Percentiles rank a stretch among this genome's conserved stretches.
Conservation (phyloP, 1,284 basidiomycete genomes). For the Papiliotrema nemorosa region DNA sequence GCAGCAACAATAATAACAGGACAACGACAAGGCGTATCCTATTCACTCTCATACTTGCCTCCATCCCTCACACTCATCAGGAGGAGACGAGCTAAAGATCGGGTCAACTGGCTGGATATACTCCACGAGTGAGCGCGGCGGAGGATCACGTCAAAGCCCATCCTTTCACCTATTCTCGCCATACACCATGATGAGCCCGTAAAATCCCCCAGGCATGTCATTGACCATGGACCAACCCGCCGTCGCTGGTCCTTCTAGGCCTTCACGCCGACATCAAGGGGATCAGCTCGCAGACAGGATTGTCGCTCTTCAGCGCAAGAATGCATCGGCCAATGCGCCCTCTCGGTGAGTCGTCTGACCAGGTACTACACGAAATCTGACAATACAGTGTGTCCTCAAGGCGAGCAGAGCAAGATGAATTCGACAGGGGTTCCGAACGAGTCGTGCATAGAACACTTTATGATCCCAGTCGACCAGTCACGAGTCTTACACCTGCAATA, state of each 20-base stretch:
- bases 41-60: too few relatives aligned
- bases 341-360: conserved; percentile 12
- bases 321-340: conserved; percentile 15
- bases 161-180: background rate
- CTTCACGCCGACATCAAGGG: background rate
- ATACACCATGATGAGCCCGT: background rate
- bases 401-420: conserved; percentile 9
- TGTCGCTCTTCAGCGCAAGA: conserved; percentile 31
- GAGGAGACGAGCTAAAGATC: too few relatives aligned
- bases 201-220: background rate
- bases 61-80: too few relatives aligned
- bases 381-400: too few relatives aligned
- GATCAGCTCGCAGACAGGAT: conserved; percentile 22
- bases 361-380: too few relatives aligned
- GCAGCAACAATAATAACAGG: background rate
- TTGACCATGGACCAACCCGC: background rate
- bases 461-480: conserved; percentile 20
- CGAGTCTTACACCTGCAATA: too few relatives aligned
- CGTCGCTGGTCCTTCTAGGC: conserved; percentile 1
- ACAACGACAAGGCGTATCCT: too few relatives aligned
- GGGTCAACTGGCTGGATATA: too few relatives aligned
- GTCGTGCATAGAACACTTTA: conserved; percentile 13
- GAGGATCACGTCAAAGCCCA: too few relatives aligned
- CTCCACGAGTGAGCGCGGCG: too few relatives aligned
- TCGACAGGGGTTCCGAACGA: conserved; percentile 9